Evolutionary conservation across 2,329 filamentous ascomycete genomes (phyloP).

Genomic region (Tolypocladium capitatum): DNA sequence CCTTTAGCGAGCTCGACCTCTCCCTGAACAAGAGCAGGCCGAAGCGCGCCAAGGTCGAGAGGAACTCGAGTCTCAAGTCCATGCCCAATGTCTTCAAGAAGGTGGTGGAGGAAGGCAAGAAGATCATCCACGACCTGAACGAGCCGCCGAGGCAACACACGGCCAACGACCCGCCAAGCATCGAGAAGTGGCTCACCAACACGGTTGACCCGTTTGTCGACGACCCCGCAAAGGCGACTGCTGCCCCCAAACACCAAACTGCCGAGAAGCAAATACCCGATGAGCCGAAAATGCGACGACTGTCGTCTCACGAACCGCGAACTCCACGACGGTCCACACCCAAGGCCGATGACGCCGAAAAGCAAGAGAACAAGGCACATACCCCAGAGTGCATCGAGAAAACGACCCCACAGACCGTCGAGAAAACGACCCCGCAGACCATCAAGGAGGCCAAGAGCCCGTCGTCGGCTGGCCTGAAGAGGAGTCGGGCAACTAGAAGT

Average conservation of each 20-base stretch:
- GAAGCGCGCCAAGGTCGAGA: constrained; percentile 33
- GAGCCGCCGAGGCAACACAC: constrained; percentile 38
- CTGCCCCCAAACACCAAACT: not conserved
- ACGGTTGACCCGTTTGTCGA: constrained; percentile 52
- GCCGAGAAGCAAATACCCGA: not conserved
- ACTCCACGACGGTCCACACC: not conserved
- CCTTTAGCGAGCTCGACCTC: constrained; percentile 52
- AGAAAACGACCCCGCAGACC: constrained; percentile 10
- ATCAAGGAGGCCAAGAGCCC: constrained; percentile 15
- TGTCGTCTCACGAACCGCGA: not conserved
- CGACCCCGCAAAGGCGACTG: not conserved
- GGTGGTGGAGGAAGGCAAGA: constrained; percentile 50
- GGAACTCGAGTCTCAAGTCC: constrained; percentile 43
- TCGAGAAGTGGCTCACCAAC: constrained; percentile 51
- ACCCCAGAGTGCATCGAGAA: not conserved
- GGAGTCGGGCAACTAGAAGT: constrained; percentile 41
- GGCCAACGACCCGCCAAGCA: constrained; percentile 45
- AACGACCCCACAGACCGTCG: not conserved
- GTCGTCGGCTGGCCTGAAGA: constrained; percentile 31
- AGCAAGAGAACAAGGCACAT: constrained; percentile 1
- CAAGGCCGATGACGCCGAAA: constrained; percentile 1
- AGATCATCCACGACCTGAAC: constrained; percentile 48
- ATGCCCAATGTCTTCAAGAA: constrained; percentile 52
- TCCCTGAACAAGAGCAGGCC: constrained; percentile 29
- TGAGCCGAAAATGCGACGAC: not conserved